Base-by-base conservation (phyloP, 2,329 filamentous ascomycete genomes). In the Arthrobotrys sinensis region DNA sequence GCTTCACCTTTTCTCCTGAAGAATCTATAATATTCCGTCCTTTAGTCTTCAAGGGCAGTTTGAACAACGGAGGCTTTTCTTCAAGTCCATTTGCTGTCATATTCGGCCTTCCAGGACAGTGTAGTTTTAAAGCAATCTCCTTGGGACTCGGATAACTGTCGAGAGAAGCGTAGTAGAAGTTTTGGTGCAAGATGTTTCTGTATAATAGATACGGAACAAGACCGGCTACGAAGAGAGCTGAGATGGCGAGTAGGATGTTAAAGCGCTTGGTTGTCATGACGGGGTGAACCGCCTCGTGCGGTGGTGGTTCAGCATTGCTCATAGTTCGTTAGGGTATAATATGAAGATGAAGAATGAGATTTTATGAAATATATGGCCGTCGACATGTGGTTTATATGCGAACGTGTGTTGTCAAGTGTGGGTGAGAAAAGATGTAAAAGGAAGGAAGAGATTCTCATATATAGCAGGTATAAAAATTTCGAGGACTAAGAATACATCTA, bases 1-100 rank as follows among this genome's bases (percentile, higher is more conserved):
- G 85, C 84, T 90, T 90, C 83, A 90, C 89, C 34, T 89, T 87
- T 34, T 86, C 85, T 45, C 87, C 88, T 1, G 85, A 82, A 7
- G 86, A 84, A 83, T 92, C 90, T 66, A 91, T 86, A 32, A 92
- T 86, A 80, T 91, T 82, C 50, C 90, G 87, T 4, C 90, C 90
- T 32, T 84, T 83, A 1, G 90, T 90, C 63, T 86, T 87, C 48
- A 92, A 85, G 14, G 90, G 90, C 50, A 91, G 85, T 53, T 84
- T 82, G 83, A 88, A 91, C 60, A 71, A 50, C 45, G 66, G 66
- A 10, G 60, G 48, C 12, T 40, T 48, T 38, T 60, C 19, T 36
- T 53, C 36, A 4, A 45, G 55, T 19, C 40, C 50, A 12, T 62
- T 40, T 8, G 40, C 43, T 5, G 48, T 77, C 19, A 32, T 43